Conservation (phyloP, 176 grass and related monocot genomes). For the Rhipidocladum racemiflorum region DNA sequence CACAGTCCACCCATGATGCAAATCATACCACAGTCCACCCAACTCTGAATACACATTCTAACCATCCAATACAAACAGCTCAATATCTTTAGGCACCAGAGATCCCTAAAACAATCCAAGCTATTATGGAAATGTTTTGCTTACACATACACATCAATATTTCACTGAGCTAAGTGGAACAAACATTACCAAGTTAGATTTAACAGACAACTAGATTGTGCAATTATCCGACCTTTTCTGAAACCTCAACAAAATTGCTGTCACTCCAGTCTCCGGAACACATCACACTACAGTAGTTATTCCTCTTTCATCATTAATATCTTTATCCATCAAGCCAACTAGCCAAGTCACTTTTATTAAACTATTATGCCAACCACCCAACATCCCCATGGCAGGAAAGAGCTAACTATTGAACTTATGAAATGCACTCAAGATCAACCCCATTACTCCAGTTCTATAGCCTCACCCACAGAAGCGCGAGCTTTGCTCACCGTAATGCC, state of each 20-base stretch:
- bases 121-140: background rate
- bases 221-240: background rate
- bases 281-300: background rate
- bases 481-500: conserved; percentile 61
- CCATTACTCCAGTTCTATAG: background rate
- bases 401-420: conserved; percentile 3
- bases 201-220: background rate
- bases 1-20: too few relatives aligned
- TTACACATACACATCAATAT: background rate
- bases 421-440: conserved; percentile 5
- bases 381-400: background rate
- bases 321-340: conserved; percentile 8
- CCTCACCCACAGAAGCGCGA: background rate
- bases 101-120: background rate
- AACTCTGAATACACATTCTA: too few relatives aligned
- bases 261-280: background rate
- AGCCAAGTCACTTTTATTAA: background rate
- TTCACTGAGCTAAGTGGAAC: background rate
- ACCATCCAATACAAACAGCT: too few relatives aligned
- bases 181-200: background rate
- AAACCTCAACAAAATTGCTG: background rate
- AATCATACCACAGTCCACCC: too few relatives aligned
- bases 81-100: background rate
- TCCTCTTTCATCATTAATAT: background rate
- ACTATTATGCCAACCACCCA: background rate